Evolutionary conservation across 163 green algal genomes (phyloP).

Genomic region (Dunaliella salina): DNA sequence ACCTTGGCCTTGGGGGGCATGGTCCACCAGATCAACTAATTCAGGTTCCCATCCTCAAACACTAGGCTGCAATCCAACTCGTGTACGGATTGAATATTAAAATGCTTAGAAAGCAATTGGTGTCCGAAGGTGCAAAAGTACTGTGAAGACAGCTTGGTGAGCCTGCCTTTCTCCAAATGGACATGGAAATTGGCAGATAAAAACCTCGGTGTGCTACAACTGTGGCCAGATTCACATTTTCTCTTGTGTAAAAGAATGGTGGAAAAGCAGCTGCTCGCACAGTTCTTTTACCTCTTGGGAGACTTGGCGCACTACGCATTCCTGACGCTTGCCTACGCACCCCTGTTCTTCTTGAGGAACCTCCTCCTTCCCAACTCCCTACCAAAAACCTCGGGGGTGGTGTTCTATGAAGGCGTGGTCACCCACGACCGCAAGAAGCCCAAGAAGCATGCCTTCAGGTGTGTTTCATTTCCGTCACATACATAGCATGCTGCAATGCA

Average conservation of each 20-base stretch:
- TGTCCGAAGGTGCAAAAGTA: too few relatives aligned
- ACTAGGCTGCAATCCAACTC: too few relatives aligned
- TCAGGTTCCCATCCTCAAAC: too few relatives aligned
- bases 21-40: too few relatives aligned
- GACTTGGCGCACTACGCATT: background rate
- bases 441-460: slow-evolving; percentile 58
- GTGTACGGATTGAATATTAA: too few relatives aligned
- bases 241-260: background rate
- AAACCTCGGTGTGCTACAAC: too few relatives aligned
- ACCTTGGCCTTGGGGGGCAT: too few relatives aligned
- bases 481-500: too few relatives aligned
- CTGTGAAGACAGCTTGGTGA: too few relatives aligned
- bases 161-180: too few relatives aligned
- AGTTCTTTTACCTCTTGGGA: background rate
- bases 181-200: too few relatives aligned
- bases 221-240: background rate
- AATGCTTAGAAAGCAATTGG: too few relatives aligned
- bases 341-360: background rate
- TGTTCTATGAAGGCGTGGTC: slow-evolving; percentile 56
- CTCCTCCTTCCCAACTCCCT: background rate
- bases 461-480: background rate
- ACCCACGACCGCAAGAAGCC: slow-evolving; percentile 46
- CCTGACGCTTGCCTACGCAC: background rate
- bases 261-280: background rate
- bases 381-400: background rate